Evolutionary conservation across 805 yeast genomes (phyloP).

Genomic region (Aciculoconidium aculeatum): DNA sequence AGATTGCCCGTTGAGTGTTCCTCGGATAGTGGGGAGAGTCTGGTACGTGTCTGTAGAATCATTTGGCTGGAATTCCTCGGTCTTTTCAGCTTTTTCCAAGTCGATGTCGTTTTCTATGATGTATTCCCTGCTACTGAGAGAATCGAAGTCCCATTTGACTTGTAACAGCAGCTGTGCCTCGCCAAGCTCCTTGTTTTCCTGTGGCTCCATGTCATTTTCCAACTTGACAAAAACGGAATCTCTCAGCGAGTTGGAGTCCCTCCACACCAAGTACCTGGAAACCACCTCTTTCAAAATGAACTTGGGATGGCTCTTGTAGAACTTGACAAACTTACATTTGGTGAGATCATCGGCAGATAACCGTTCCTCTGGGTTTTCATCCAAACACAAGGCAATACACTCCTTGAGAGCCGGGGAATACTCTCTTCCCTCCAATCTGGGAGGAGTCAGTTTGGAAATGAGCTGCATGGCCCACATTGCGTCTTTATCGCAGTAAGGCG

Average conservation of each 20-base stretch:
- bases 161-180: conserved; percentile 21
- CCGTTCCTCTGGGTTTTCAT: conserved; percentile 87
- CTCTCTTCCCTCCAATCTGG: conserved; percentile 86
- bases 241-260: conserved; percentile 58
- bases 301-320: conserved; percentile 57
- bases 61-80: conserved; percentile 13
- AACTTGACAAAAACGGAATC: conserved; percentile 40
- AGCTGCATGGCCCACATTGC: conserved; percentile 92
- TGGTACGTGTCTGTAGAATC: conserved; percentile 18
- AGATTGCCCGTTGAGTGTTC: conserved; percentile 6
- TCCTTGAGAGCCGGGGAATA: conserved; percentile 76
- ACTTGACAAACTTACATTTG: conserved; percentile 66
- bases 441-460: conserved; percentile 90
- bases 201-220: conserved; percentile 10
- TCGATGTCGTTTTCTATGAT: conserved; percentile 66
- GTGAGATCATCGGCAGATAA: conserved; percentile 80
- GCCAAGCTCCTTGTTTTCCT: conserved; percentile 9
- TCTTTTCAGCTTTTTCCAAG: conserved; percentile 25
- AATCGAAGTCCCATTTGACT: conserved; percentile 88
- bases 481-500: conserved; percentile 94
- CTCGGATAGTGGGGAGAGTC: conserved; percentile 26
- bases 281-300: conserved; percentile 65
- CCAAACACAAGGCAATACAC: conserved; percentile 83
- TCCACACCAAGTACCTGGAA: conserved; percentile 64
- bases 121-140: conserved; percentile 67